phyloP scores from a whole-genome alignment of 176 grass and related monocot genomes.

The Juncus inflexus region DNA sequence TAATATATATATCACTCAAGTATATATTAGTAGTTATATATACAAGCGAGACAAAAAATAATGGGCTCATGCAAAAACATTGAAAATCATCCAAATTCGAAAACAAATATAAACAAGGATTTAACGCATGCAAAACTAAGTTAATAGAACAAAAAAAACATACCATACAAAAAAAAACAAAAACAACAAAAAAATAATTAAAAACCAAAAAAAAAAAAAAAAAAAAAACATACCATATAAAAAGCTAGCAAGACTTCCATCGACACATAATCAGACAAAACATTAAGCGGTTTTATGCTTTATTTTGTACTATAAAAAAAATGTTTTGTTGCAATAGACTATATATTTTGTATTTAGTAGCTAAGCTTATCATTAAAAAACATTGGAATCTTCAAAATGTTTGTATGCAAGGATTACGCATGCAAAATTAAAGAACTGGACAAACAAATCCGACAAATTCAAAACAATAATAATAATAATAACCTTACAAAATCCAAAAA shows the following conservation, averaged over 20 bases:
- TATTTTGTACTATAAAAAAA: too few relatives aligned
- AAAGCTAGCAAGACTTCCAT: slow-evolving; percentile 86
- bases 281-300: too few relatives aligned
- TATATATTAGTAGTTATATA: not conserved
- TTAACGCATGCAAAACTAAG: too few relatives aligned
- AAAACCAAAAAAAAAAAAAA: too few relatives aligned
- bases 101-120: too few relatives aligned
- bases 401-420: too few relatives aligned
- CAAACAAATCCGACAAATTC: slow-evolving; percentile 2
- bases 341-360: too few relatives aligned
- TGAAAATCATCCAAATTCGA: too few relatives aligned
- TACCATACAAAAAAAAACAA: not conserved
- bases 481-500: not conserved
- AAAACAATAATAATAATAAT: not conserved
- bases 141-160: slow-evolving; percentile 9
- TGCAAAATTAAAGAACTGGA: not conserved
- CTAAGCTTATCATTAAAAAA: not conserved
- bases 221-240: slow-evolving; percentile 55
- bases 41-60: too few relatives aligned
- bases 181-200: not conserved
- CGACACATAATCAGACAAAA: slow-evolving; percentile 84
- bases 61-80: too few relatives aligned
- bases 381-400: too few relatives aligned
- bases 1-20: not conserved
- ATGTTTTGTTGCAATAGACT: too few relatives aligned